phyloP scores from a whole-genome alignment of 179 eudicot species.

The Silene coronaria region DNA sequence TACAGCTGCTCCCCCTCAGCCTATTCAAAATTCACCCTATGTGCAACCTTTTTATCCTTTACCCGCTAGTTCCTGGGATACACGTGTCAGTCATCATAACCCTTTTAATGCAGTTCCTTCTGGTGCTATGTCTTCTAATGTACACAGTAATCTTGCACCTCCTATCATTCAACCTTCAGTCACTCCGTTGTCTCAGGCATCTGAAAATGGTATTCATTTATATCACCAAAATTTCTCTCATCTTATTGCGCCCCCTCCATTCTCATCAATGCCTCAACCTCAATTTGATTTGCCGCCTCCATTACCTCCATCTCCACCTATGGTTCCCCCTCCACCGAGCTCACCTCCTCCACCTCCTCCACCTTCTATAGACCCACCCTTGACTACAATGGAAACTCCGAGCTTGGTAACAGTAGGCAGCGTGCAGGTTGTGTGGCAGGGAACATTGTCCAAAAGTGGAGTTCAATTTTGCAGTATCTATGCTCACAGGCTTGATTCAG shows the following conservation, averaged over 20 bases:
- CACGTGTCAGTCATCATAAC: conserved; percentile 45
- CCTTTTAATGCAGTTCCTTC: conserved; percentile 38
- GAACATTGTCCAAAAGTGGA: conserved; percentile 82
- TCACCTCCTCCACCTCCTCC: conserved; percentile 70
- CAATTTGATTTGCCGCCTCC: conserved; percentile 43
- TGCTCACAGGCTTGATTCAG: conserved; percentile 68
- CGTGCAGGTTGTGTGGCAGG: conserved; percentile 66
- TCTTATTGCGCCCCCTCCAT: conserved; percentile 46
- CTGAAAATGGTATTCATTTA: conserved; percentile 48
- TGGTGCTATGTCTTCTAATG: conserved; percentile 33
- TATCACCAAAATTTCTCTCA: conserved; percentile 46
- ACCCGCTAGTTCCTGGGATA: conserved; percentile 68
- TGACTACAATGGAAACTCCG: conserved; percentile 32
- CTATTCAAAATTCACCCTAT: conserved; percentile 47
- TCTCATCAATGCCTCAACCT: conserved; percentile 52
- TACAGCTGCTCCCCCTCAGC: conserved; percentile 42
- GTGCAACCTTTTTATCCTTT: conserved; percentile 58
- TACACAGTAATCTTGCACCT: conserved; percentile 43
- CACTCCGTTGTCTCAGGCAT: conserved; percentile 63
- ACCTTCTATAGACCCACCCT: conserved; percentile 39
- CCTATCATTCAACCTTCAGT: conserved; percentile 70
- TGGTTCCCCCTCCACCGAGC: conserved; percentile 53
- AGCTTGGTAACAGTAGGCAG: conserved; percentile 22
- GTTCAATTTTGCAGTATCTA: conserved; percentile 69
- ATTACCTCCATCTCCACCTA: conserved; percentile 53